These are phyloP conservation scores for Fusarium odoratissimum DNA, from an alignment of 2,329 filamentous ascomycete species.

Conservation along the genomic window DNA sequence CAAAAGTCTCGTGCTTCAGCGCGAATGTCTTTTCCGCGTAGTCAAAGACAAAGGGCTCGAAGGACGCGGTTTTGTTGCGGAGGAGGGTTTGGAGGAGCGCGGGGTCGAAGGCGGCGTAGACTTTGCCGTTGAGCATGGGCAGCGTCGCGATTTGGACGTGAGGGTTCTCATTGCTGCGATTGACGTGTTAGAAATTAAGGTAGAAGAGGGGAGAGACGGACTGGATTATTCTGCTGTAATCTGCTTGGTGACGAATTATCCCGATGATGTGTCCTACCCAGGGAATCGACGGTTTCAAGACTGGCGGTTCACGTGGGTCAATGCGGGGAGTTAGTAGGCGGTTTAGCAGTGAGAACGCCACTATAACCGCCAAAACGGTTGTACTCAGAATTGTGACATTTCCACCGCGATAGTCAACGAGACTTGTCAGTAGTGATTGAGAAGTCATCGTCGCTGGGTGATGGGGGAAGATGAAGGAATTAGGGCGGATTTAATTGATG, in stretches of 20 bases:
- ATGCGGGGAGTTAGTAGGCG: conserved; percentile 33
- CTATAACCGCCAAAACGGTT: conserved; percentile 9
- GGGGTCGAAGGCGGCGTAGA: conserved; percentile 59
- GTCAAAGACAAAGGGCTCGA: conserved; percentile 55
- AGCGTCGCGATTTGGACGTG: conserved; percentile 55
- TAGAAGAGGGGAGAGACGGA: conserved; percentile 34
- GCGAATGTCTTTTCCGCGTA: conserved; percentile 54
- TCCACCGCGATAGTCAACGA: conserved; percentile 6
- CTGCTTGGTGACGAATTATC: conserved; percentile 51
- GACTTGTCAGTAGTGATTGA: not conserved
- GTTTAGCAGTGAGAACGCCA: conserved; percentile 29
- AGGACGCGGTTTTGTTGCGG: conserved; percentile 54
- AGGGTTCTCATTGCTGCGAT: conserved; percentile 40
- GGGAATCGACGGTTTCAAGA: conserved; percentile 55
- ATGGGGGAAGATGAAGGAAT: not conserved
- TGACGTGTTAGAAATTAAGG: not conserved
- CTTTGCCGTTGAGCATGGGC: conserved; percentile 55
- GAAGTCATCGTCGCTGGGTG: not conserved
- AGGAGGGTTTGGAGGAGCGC: conserved; percentile 53
- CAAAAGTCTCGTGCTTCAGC: conserved; percentile 47
- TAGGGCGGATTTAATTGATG: not conserved
- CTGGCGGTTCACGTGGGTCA: conserved; percentile 56
- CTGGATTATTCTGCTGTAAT: conserved; percentile 54
- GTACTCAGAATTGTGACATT: conserved; percentile 51
- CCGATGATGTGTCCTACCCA: conserved; percentile 60